A percentile compares a stretch with the other conserved stretches of the same genome.
These are phyloP conservation scores for Cordyceps pruinosa DNA, from an alignment of 2,329 filamentous ascomycete genomes.

Conservation along the genomic window DNA sequence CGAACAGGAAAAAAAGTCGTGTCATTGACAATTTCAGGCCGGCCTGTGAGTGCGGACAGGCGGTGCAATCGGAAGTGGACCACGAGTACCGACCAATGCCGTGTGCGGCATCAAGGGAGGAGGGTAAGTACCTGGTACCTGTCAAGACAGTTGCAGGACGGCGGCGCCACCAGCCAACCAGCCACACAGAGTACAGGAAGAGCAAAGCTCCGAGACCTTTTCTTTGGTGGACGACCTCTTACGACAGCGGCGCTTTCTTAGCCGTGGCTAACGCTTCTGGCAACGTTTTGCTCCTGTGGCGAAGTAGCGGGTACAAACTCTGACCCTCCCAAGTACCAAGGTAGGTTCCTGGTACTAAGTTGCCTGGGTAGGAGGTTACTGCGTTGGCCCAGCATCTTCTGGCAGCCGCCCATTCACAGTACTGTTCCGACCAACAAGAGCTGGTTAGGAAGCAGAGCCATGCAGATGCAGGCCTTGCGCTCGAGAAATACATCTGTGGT, in stretches of 20 bases:
- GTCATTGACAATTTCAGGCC: neutral
- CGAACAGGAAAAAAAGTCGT: neutral
- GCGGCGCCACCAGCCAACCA: neutral
- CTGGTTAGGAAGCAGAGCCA: neutral
- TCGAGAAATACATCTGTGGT: neutral
- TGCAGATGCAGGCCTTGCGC: neutral
- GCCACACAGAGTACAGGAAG: neutral
- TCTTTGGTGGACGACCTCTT: neutral
- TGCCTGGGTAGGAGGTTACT: neutral
- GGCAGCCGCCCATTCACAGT: neutral
- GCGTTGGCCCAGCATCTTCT: neutral
- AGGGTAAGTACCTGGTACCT: neutral
- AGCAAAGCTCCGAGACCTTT: neutral
- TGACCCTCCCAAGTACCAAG: neutral
- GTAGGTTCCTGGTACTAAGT: too few species aligned
- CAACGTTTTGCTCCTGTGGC: neutral
- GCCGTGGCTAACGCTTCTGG: neutral
- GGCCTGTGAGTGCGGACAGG: neutral
- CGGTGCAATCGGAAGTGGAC: neutral
- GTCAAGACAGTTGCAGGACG: neutral
- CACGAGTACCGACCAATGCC: too few species aligned
- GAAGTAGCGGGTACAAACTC: neutral
- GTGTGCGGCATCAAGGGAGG: too few species aligned
- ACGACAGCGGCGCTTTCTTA: too few species aligned
- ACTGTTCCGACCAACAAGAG: neutral